Conservation (phyloP, 495 filamentous ascomycete species). For the Neurospora hispaniola region DNA sequence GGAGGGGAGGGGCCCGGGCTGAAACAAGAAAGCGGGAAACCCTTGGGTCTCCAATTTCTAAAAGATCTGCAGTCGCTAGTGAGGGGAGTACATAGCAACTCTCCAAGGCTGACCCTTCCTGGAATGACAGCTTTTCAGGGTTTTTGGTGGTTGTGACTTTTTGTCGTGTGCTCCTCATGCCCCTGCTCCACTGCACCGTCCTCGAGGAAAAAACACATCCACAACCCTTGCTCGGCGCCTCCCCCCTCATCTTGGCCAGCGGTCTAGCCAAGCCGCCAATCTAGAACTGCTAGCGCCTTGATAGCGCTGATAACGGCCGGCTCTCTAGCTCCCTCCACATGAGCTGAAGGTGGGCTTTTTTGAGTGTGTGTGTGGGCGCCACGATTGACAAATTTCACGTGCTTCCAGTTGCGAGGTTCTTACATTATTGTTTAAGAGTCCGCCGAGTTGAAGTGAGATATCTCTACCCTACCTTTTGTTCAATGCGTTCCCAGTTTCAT, state of each 20-base stretch:
- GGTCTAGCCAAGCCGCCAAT: not conserved
- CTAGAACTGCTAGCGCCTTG: not conserved
- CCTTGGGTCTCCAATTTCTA: not conserved
- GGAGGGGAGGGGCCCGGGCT: not conserved
- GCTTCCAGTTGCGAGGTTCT: not conserved
- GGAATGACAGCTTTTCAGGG: not conserved
- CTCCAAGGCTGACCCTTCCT: not conserved
- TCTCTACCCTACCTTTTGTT: not conserved
- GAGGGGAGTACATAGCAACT: not conserved
- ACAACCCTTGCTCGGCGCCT: not conserved
- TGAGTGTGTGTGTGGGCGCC: not conserved
- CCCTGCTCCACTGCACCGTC: not conserved
- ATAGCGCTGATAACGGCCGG: not conserved
- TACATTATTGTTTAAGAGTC: not conserved
- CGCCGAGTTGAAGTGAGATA: not conserved
- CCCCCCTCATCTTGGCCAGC: not conserved
- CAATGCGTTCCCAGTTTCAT: not conserved
- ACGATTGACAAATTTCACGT: not conserved
- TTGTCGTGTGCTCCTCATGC: not conserved
- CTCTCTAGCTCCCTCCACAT: not conserved
- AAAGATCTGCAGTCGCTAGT: not conserved
- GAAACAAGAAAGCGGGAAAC: not conserved
- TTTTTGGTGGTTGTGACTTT: not conserved
- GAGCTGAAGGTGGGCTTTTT: not conserved
- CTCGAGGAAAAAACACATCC: not conserved